These are phyloP conservation scores for Themeda triandra DNA, from an alignment of 176 grass and related monocot species.

Conservation along the genomic window DNA sequence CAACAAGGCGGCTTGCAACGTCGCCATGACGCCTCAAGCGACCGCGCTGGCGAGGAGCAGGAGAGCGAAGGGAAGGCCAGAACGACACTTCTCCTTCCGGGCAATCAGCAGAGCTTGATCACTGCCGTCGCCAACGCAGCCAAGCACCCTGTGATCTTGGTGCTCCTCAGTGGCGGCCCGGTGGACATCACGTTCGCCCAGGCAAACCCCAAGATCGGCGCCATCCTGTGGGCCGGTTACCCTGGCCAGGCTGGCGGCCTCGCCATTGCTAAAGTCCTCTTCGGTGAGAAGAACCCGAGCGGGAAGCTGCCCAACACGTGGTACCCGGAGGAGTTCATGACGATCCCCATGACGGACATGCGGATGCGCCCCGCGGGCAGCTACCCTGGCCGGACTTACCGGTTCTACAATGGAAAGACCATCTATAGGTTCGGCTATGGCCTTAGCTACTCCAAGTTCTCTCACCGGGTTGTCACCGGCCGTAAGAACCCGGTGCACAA, in stretches of 20 bases:
- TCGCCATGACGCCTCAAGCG: not conserved
- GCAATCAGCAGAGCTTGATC: slow-evolving; percentile 7
- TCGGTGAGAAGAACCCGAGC: slow-evolving; percentile 69
- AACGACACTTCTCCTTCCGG: not conserved
- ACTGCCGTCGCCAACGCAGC: slow-evolving; percentile 47
- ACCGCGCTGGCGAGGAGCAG: not conserved
- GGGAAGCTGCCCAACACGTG: slow-evolving; percentile 68
- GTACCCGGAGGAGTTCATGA: slow-evolving; percentile 72
- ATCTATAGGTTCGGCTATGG: slow-evolving; percentile 65
- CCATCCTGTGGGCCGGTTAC: slow-evolving; percentile 72
- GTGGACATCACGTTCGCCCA: slow-evolving; percentile 73
- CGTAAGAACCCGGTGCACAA: not conserved
- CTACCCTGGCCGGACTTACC: slow-evolving; percentile 72
- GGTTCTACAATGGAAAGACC: slow-evolving; percentile 62
- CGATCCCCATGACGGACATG: slow-evolving; percentile 77
- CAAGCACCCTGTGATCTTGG: slow-evolving; percentile 54
- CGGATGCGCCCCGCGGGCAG: slow-evolving; percentile 48
- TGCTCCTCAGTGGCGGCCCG: slow-evolving; percentile 64
- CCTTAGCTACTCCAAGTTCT: slow-evolving; percentile 68
- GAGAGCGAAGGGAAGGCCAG: slow-evolving; percentile 1
- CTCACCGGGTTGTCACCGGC: not conserved
- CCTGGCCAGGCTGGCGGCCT: slow-evolving; percentile 61
- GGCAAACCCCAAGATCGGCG: slow-evolving; percentile 45
- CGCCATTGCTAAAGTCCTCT: slow-evolving; percentile 62
- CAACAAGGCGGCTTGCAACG: slow-evolving; percentile 2